These are phyloP conservation scores for Dendrobium nobile DNA, from an alignment of 106 monocot species.

Conservation along the genomic window DNA sequence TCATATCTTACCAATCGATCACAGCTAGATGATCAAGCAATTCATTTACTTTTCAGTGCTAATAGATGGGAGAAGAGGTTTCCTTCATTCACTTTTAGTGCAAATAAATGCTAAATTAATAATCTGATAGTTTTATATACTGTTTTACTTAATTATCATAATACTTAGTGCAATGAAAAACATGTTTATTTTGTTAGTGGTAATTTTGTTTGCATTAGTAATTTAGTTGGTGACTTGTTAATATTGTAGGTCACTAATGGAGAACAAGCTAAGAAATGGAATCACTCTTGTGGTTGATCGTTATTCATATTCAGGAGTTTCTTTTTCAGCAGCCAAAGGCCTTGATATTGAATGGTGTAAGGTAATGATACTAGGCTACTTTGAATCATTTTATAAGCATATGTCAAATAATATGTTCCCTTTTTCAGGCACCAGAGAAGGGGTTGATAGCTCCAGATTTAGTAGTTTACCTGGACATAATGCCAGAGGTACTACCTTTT, in stretches of 20 bases:
- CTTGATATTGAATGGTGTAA: conserved; percentile 91
- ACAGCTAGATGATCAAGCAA: conserved; percentile 68
- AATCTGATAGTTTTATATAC: background rate
- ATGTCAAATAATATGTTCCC: background rate
- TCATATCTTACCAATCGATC: conserved; percentile 75
- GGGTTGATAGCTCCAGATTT: conserved; percentile 91
- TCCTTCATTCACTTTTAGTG: background rate
- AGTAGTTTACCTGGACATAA: conserved; percentile 80
- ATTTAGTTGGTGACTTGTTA: too few relatives aligned
- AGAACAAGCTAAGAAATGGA: conserved; percentile 74
- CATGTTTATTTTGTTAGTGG: too few relatives aligned
- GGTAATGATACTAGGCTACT: conserved; percentile 27
- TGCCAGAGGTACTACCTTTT: conserved; percentile 56
- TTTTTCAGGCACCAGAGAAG: conserved; percentile 71
- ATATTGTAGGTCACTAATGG: conserved; percentile 65
- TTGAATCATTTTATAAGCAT: background rate
- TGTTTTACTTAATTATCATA: background rate
- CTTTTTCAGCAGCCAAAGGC: conserved; percentile 95
- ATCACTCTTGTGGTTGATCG: conserved; percentile 80
- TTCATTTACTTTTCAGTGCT: conserved; percentile 94
- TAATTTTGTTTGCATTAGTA: too few relatives aligned
- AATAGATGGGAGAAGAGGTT: conserved; percentile 99
- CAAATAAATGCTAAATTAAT: background rate
- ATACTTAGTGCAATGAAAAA: background rate
- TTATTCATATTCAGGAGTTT: conserved; percentile 93